Evolutionary conservation across 768 basidiomycete species (phyloP).

Genomic region (Podaxis mareebaensis): DNA sequence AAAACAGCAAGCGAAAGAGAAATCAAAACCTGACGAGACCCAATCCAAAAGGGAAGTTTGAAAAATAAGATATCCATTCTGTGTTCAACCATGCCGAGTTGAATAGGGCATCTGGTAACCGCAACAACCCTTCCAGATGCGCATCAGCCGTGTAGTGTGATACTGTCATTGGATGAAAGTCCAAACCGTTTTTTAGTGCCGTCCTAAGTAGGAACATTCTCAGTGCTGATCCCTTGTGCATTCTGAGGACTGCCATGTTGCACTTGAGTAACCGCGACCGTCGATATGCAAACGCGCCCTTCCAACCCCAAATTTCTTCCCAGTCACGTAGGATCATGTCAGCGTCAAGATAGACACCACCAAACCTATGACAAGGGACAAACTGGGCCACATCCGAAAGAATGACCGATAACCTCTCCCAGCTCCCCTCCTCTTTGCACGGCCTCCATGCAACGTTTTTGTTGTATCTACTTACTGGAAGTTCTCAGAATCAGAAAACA

Average conservation of each 20-base stretch:
- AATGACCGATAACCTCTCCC: slow-evolving; percentile 81
- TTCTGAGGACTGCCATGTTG: slow-evolving; percentile 88
- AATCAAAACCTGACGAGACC: too few relatives aligned
- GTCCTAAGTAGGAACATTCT: slow-evolving; percentile 92
- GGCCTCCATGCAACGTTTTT: too few relatives aligned
- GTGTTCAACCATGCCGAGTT: slow-evolving; percentile 95
- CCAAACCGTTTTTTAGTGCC: slow-evolving; percentile 85
- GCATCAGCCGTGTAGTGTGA: slow-evolving; percentile 84
- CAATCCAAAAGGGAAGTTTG: background rate
- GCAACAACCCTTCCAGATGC: slow-evolving; percentile 68
- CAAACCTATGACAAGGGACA: slow-evolving; percentile 89
- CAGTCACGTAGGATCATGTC: slow-evolving; percentile 82
- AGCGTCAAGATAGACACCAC: slow-evolving; percentile 92
- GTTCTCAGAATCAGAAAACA: too few relatives aligned
- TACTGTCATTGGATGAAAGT: slow-evolving; percentile 95
- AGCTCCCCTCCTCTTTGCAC: too few relatives aligned
- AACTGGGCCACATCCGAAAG: slow-evolving; percentile 78
- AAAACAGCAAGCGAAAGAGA: background rate
- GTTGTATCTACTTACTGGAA: too few relatives aligned
- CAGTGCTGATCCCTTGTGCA: slow-evolving; percentile 87
- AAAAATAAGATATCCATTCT: slow-evolving; percentile 37
- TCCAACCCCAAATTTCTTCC: slow-evolving; percentile 97
- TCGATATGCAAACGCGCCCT: slow-evolving; percentile 91
- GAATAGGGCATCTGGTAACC: slow-evolving; percentile 89
- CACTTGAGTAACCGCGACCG: slow-evolving; percentile 93